Evolutionary conservation across 306 rosid genomes (phyloP), one percentile per base, ranked within the genome.

Genomic region (Nissolia schottii): DNA sequence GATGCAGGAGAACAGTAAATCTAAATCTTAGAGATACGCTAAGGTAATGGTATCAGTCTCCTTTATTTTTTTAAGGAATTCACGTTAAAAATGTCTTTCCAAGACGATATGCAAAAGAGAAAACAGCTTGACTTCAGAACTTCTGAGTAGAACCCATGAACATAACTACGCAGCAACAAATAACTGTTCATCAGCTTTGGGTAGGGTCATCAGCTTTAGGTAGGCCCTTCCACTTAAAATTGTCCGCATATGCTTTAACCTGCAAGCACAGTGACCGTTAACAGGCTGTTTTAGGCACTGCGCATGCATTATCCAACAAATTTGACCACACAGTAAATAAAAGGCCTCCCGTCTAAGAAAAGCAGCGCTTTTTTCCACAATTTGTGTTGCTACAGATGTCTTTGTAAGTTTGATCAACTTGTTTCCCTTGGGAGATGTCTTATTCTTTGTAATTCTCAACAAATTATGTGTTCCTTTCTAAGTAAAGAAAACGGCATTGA

Each of bases 161-260:
- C 67, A 75, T 65, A 46, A 68, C 51, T 60, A 48, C 31, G 29
- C 63, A 70, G 27, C 73, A 77, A 76, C 69, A 48, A 79, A 61
- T 86, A 87, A 88, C 19, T 58, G 78, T 79, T 75, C 83, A 32
- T 61, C 84, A 66, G 72, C 20, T 83, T 76, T 83, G 5, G 98
- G 96, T 7, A n/a, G n/a, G n/a, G n/a, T 75, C 83, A 32, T 61
- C 84, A 66, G 72, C 20, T 83, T 76, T 83, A 4, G 98, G 96
- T 7, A 32, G 90, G 48, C 97, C 99, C 90, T 94, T 94, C 92
- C 97, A 91, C 86, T 88, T 94, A 80, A 91, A 94, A 87, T 94
- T 94, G 79, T 94, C 99, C 2, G 99, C 93, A 76, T 94, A 94
- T 67, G 92, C 63, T 74, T 84, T 94, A 67, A 72, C 89, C 99